Conservation (phyloP, 371 early-diverging fungal genomes). For the Polyrhizophydium stewartii region DNA sequence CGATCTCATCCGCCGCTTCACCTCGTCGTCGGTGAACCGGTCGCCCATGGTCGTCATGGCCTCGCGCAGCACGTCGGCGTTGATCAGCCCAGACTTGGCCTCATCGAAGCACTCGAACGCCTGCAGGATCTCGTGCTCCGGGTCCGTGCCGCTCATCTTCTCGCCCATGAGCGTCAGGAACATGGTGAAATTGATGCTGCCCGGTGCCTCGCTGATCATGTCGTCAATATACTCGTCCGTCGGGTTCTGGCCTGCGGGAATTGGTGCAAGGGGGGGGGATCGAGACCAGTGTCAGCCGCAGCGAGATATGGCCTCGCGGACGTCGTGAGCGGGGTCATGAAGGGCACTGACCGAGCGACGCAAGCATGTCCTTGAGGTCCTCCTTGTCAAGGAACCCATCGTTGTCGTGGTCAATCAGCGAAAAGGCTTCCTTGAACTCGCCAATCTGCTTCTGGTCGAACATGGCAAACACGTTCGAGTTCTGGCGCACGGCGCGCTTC, state of each 20-base stretch:
- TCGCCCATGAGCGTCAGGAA: slow-evolving; percentile 95
- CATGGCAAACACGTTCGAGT: slow-evolving; percentile 98
- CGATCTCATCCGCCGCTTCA: slow-evolving; percentile 19
- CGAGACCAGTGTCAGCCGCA: too few species aligned
- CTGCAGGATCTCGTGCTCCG: slow-evolving; percentile 77
- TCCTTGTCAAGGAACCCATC: slow-evolving; percentile 82
- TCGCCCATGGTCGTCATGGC: slow-evolving; percentile 89
- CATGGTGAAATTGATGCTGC: slow-evolving; percentile 87
- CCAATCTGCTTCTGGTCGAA: slow-evolving; percentile 96
- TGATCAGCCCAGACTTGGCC: slow-evolving; percentile 69
- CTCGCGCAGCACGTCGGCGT: slow-evolving; percentile 75
- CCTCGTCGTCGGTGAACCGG: slow-evolving; percentile 86
- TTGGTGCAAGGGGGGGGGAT: background rate
- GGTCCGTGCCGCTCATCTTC: slow-evolving; percentile 82
- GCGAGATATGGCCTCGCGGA: too few species aligned
- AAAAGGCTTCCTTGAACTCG: slow-evolving; percentile 94
- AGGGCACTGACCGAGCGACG: slow-evolving; percentile 55
- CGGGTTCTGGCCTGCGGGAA: slow-evolving; percentile 64
- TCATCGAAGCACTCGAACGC: slow-evolving; percentile 92
- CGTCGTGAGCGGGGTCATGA: too few species aligned
- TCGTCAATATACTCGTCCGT: slow-evolving; percentile 78
- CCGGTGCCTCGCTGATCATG: slow-evolving; percentile 89
- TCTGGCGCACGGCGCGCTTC: slow-evolving; percentile 88
- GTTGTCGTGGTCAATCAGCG: slow-evolving; percentile 85
- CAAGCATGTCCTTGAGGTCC: slow-evolving; percentile 85